These are phyloP conservation scores for Leccinum ochraceum DNA, from an alignment of 768 basidiomycete genomes.

Conservation along the genomic window DNA sequence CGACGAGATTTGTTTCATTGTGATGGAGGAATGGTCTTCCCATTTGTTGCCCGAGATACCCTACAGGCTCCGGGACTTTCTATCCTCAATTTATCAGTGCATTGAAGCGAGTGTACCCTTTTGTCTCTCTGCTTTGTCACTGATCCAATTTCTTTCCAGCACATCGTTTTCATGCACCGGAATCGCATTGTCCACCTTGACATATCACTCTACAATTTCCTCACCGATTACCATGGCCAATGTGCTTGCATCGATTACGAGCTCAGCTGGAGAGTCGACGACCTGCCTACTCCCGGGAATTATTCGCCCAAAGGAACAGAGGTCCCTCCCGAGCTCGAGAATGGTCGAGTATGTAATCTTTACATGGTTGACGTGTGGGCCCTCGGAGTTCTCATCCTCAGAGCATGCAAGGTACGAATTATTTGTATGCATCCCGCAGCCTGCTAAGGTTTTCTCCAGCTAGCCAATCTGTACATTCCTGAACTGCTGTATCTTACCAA, in stretches of 20 bases:
- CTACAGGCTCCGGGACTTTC: conserved; percentile 51
- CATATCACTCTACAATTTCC: conserved; percentile 66
- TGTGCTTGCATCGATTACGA: conserved; percentile 81
- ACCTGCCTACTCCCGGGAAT: conserved; percentile 38
- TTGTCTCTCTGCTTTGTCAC: neutral
- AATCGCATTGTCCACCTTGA: conserved; percentile 70
- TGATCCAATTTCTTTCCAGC: conserved; percentile 40
- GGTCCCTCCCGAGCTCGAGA: conserved; percentile 68
- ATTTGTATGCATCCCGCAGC: neutral
- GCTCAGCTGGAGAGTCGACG: conserved; percentile 56
- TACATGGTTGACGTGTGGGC: conserved; percentile 80
- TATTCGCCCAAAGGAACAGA: conserved; percentile 58
- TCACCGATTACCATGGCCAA: conserved; percentile 62
- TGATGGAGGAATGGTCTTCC: conserved; percentile 82
- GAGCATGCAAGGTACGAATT: conserved; percentile 59
- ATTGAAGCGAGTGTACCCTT: conserved; percentile 53
- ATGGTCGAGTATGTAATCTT: conserved; percentile 50
- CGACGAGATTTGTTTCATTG: conserved; percentile 62
- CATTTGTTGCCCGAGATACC: conserved; percentile 54
- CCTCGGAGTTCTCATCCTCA: conserved; percentile 61
- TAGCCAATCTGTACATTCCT: conserved; percentile 57
- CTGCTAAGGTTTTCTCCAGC: conserved; percentile 36
- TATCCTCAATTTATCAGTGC: conserved; percentile 61
- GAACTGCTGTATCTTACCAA: conserved; percentile 57
- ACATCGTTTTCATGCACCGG: conserved; percentile 68